Percentiles rank a stretch among this genome's conserved stretches.
Conservation (phyloP, 2,329 filamentous ascomycete genomes). For the Colletotrichum horii region DNA sequence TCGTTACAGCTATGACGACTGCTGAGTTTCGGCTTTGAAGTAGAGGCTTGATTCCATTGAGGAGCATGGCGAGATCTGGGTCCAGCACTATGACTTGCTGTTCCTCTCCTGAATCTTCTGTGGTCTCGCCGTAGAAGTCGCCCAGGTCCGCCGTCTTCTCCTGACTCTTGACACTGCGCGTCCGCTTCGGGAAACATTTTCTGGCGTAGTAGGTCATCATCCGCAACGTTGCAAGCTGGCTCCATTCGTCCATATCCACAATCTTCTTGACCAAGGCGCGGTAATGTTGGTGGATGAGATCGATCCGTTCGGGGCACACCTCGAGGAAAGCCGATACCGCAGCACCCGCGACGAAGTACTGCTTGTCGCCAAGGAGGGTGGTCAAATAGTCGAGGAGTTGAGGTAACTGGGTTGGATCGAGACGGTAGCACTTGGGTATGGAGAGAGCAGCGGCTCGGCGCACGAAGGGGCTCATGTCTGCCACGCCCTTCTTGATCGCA, state of each 20-base stretch:
- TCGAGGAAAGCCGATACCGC: slow-evolving; percentile 90
- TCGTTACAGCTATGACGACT: slow-evolving; percentile 85
- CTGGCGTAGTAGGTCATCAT: slow-evolving; percentile 86
- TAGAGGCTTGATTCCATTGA: slow-evolving; percentile 82
- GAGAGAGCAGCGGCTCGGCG: slow-evolving; percentile 91
- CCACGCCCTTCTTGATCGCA: slow-evolving; percentile 91
- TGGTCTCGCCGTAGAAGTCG: slow-evolving; percentile 81
- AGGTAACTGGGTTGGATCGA: slow-evolving; percentile 85
- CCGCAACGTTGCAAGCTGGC: slow-evolving; percentile 82
- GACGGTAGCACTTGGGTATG: slow-evolving; percentile 92
- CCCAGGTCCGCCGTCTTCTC: slow-evolving; percentile 53
- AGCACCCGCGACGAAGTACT: slow-evolving; percentile 96
- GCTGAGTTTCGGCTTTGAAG: slow-evolving; percentile 92
- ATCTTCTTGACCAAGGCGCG: slow-evolving; percentile 84
- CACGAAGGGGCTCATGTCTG: slow-evolving; percentile 94
- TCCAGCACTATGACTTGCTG: slow-evolving; percentile 71
- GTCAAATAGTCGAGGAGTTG: slow-evolving; percentile 84
- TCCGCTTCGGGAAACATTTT: slow-evolving; percentile 81
- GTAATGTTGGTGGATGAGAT: slow-evolving; percentile 92
- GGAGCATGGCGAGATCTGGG: slow-evolving; percentile 80
- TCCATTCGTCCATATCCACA: slow-evolving; percentile 99
- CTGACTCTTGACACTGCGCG: slow-evolving; percentile 56
- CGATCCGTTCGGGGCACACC: slow-evolving; percentile 84
- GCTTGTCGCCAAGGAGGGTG: slow-evolving; percentile 82
- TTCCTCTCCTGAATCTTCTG: slow-evolving; percentile 43